Conservation (phyloP, 768 basidiomycete species). For the Lactarius pseudohatsudake region DNA sequence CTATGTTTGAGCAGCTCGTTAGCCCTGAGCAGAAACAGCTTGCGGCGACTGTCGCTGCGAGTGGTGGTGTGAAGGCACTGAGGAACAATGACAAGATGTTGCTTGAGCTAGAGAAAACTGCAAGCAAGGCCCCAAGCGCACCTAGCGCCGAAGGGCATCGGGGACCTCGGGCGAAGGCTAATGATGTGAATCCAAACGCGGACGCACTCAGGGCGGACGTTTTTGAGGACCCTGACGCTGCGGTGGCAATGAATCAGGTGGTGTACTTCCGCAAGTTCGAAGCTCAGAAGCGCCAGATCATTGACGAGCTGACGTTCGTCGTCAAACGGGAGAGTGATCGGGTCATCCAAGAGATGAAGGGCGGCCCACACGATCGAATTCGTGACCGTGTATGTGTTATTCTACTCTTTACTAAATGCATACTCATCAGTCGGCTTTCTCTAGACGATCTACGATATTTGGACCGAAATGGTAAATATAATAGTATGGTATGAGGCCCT, state of each 20-base stretch:
- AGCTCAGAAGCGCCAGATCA: conserved; percentile 1
- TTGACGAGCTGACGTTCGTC: conserved; percentile 7
- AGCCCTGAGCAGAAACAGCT: too few relatives aligned
- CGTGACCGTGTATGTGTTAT: not conserved
- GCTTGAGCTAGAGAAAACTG: too few relatives aligned
- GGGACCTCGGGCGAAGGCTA: not conserved
- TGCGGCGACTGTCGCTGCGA: too few relatives aligned
- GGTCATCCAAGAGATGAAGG: conserved; percentile 24
- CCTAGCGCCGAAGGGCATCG: not conserved
- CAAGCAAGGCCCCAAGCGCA: too few relatives aligned
- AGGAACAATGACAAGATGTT: too few relatives aligned
- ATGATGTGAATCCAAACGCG: not conserved
- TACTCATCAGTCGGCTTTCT: not conserved
- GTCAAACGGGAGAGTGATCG: conserved; percentile 24
- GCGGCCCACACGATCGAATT: conserved; percentile 29
- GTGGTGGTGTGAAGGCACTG: too few relatives aligned
- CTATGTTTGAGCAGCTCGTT: too few relatives aligned
- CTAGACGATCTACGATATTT: conserved; percentile 15
- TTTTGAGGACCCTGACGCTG: too few relatives aligned
- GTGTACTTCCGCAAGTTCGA: not conserved
- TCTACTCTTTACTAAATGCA: not conserved
- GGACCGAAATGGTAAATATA: conserved; percentile 33
- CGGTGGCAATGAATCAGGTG: too few relatives aligned
- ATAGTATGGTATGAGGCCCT: not conserved
- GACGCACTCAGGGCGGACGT: too few relatives aligned